phyloP scores from a whole-genome alignment of 768 basidiomycete genomes.

The Suillus decipiens region DNA sequence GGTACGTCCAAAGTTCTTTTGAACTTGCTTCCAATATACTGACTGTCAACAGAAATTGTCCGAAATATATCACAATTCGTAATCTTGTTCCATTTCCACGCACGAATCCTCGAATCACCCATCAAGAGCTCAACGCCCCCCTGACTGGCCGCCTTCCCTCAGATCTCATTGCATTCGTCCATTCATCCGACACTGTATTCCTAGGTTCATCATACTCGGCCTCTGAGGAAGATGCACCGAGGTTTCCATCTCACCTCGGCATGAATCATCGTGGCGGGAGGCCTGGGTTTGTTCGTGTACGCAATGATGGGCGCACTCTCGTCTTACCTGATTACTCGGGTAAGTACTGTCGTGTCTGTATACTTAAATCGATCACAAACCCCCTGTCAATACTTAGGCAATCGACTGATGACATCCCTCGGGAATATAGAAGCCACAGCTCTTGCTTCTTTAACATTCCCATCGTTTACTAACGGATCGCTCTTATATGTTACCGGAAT shows the following conservation, averaged over 20 bases:
- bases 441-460: conserved; percentile 55
- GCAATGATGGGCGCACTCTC: conserved; percentile 53
- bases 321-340: conserved; percentile 67
- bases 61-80: conserved; percentile 66
- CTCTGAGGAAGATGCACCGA: conserved; percentile 32
- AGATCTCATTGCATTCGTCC: conserved; percentile 50
- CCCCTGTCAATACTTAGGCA: conserved; percentile 40
- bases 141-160: conserved; percentile 46
- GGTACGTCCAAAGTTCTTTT: conserved; percentile 39
- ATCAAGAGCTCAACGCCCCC: conserved; percentile 37
- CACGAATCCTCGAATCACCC: conserved; percentile 39
- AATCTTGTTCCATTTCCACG: conserved; percentile 46
- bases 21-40: neutral
- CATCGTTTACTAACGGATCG: conserved; percentile 53
- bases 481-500: conserved; percentile 67
- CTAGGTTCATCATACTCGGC: conserved; percentile 56
- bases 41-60: conserved; percentile 53
- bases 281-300: conserved; percentile 60
- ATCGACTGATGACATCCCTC: conserved; percentile 60
- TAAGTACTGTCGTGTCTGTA: conserved; percentile 14
- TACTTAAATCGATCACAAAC: conserved; percentile 1
- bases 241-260: conserved; percentile 59
- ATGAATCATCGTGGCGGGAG: conserved; percentile 69
- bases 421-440: conserved; percentile 65
- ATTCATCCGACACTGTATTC: conserved; percentile 55